These are phyloP conservation scores for Lasiodiplodia theobromae DNA, from an alignment of 2,329 filamentous ascomycete genomes.

Conservation along the genomic window DNA sequence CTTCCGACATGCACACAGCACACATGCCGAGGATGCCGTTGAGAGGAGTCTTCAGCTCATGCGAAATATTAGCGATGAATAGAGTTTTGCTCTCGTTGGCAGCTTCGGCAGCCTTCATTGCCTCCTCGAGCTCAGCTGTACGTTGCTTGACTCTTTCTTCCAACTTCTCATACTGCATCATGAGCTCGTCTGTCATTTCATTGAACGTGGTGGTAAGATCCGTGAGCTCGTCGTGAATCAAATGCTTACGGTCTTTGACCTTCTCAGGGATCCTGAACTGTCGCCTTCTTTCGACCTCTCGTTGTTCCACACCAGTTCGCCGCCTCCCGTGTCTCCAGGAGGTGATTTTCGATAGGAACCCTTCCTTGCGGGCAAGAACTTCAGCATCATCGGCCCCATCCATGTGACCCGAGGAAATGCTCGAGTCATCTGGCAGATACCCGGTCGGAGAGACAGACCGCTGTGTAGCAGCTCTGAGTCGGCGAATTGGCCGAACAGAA, in stretches of 20 bases:
- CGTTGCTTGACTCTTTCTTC: conserved; percentile 85
- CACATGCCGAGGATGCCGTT: conserved; percentile 95
- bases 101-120: conserved; percentile 91
- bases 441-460: conserved; percentile 74
- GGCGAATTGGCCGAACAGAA: conserved; percentile 79
- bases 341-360: conserved; percentile 50
- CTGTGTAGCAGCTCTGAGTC: conserved; percentile 76
- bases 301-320: conserved; percentile 45
- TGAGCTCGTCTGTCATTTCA: conserved; percentile 89
- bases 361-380: conserved; percentile 53
- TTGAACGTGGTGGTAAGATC: conserved; percentile 88
- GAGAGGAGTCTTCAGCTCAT: conserved; percentile 89
- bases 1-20: conserved; percentile 90
- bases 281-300: conserved; percentile 52
- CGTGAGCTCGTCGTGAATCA: conserved; percentile 82
- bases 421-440: conserved; percentile 53
- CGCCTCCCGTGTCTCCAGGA: conserved; percentile 40
- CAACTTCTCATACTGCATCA: conserved; percentile 83
- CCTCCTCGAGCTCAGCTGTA: conserved; percentile 84
- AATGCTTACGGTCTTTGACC: conserved; percentile 76
- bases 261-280: conserved; percentile 85
- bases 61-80: conserved; percentile 93
- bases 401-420: conserved; percentile 49
- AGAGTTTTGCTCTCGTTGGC: conserved; percentile 97
- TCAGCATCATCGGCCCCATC: conserved; percentile 58